Evolutionary conservation across 106 monocot species (phyloP).

Genomic region (Dactylorhiza incarnata): DNA sequence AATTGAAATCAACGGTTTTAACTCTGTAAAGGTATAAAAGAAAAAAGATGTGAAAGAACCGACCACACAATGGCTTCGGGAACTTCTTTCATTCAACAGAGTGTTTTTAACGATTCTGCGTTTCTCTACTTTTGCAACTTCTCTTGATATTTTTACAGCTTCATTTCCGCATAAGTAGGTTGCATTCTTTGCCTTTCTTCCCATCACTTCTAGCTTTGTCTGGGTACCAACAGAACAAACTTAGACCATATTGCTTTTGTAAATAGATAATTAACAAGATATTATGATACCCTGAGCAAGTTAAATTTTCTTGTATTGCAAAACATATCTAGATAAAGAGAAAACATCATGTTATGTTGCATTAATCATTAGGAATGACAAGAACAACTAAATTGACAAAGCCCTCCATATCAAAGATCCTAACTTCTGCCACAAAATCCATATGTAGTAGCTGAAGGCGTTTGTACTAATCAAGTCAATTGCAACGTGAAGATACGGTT

Average conservation of each 20-base stretch:
- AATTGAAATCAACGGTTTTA: not conserved
- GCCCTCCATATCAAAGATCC: too few relatives aligned
- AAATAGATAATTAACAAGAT: not conserved
- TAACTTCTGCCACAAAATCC: too few relatives aligned
- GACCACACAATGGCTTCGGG: slow-evolving; percentile 93
- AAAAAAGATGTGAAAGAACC: slow-evolving; percentile 6
- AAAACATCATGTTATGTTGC: not conserved
- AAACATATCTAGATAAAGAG: not conserved
- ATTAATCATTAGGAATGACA: not conserved
- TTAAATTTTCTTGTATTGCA: not conserved
- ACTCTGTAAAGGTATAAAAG: not conserved
- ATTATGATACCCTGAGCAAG: not conserved
- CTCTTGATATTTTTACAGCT: slow-evolving; percentile 85
- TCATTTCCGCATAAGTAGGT: slow-evolving; percentile 84
- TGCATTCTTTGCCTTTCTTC: slow-evolving; percentile 95
- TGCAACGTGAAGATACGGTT: too few relatives aligned
- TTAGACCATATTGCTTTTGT: not conserved
- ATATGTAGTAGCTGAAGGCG: too few relatives aligned
- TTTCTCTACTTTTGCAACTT: slow-evolving; percentile 89
- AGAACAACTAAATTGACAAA: too few relatives aligned
- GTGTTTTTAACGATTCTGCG: slow-evolving; percentile 86
- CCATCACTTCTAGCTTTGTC: slow-evolving; percentile 84
- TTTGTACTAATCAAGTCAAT: too few relatives aligned
- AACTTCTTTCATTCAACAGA: slow-evolving; percentile 90
- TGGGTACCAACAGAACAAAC: slow-evolving; percentile 9